Conservation (phyloP, 495 filamentous ascomycete genomes). For the Neurospora tetraspora region DNA sequence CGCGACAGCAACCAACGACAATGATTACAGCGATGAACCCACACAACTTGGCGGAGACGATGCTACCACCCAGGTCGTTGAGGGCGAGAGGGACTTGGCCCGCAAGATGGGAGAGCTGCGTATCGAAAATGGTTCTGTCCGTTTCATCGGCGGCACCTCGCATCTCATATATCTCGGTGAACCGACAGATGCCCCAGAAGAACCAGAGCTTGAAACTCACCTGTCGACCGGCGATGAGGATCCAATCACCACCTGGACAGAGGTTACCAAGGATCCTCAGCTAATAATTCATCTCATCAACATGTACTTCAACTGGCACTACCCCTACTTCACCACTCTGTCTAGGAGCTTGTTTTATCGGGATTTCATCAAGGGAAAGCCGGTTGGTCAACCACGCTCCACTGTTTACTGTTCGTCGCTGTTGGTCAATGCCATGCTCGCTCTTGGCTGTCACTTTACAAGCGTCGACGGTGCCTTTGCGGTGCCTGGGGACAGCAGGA, state of each 20-base stretch:
- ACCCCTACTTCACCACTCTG: conserved; percentile 89
- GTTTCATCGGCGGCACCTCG: conserved; percentile 91
- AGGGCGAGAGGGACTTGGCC: conserved; percentile 78
- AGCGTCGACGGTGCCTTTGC: conserved; percentile 58
- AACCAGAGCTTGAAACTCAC: conserved; percentile 41
- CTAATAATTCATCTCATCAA: conserved; percentile 81
- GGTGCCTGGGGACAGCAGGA: conserved; percentile 60
- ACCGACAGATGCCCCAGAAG: conserved; percentile 39
- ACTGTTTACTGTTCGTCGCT: conserved; percentile 78
- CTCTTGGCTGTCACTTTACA: conserved; percentile 94
- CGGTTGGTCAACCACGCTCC: conserved; percentile 27
- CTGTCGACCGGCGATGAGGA: conserved; percentile 36
- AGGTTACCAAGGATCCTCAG: conserved; percentile 67
- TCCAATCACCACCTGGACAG: conserved; percentile 76
- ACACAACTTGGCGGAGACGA: conserved; percentile 24
- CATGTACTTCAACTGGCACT: conserved; percentile 99
- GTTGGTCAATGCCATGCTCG: conserved; percentile 92
- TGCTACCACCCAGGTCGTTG: conserved; percentile 34
- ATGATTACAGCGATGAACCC: conserved; percentile 27
- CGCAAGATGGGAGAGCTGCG: conserved; percentile 88
- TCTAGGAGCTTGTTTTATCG: conserved; percentile 83
- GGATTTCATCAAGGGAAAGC: conserved; percentile 65
- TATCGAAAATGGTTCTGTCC: conserved; percentile 79
- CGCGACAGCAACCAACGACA: conserved; percentile 29
- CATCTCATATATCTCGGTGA: conserved; percentile 75